Conservation (phyloP, 2,329 filamentous ascomycete genomes). For the Dactylellina haptotyla region DNA sequence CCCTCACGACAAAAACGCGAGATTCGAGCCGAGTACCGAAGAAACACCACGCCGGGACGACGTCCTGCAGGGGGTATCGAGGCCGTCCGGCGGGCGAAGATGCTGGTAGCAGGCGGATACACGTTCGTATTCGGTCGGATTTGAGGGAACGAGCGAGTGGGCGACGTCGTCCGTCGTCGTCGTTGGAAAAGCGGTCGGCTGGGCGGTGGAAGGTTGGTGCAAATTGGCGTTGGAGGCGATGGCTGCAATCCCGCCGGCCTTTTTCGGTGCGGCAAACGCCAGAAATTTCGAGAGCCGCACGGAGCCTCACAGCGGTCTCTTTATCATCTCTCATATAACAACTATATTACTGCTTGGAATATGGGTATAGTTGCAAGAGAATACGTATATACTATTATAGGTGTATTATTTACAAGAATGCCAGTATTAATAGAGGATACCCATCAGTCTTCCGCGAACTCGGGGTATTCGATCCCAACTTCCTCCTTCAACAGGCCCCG, state of each 20-base stretch:
- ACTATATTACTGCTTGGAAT: too few relatives aligned
- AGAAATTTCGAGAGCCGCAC: not conserved
- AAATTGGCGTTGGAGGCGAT: not conserved
- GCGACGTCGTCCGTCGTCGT: not conserved
- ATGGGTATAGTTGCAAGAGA: too few relatives aligned
- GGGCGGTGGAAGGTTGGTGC: not conserved
- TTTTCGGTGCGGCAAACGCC: slow-evolving; percentile 4
- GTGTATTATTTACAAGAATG: not conserved
- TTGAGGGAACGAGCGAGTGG: not conserved
- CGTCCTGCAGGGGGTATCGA: not conserved
- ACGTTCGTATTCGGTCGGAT: not conserved
- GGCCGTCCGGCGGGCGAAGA: not conserved
- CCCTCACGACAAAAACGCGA: slow-evolving; percentile 4
- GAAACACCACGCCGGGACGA: not conserved
- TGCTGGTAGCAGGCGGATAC: not conserved
- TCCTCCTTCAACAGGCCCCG: slow-evolving; percentile 78
- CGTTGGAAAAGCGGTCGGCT: not conserved
- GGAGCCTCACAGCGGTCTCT: not conserved
- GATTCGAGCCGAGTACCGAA: not conserved
- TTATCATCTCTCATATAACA: too few relatives aligned
- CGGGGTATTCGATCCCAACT: slow-evolving; percentile 73
- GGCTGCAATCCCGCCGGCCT: not conserved
- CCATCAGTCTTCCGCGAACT: slow-evolving; percentile 57
- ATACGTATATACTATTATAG: not conserved
- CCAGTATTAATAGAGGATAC: not conserved